Percentiles rank a stretch among this genome's conserved stretches.
These are phyloP conservation scores for Russula olivacea DNA, from an alignment of 768 basidiomycete species.

Conservation along the genomic window DNA sequence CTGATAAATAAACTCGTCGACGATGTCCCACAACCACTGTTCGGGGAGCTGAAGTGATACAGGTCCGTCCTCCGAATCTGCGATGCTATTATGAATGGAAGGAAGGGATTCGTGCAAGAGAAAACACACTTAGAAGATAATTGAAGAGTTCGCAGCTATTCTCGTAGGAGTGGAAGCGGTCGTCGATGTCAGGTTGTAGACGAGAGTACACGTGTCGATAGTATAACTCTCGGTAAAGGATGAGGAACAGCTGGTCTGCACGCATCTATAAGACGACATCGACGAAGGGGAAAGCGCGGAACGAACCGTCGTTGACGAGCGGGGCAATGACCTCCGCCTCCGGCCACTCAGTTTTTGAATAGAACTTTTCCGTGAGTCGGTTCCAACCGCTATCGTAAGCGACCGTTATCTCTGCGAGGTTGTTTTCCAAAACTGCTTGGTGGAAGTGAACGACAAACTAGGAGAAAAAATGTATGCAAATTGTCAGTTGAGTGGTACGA, in stretches of 20 bases:
- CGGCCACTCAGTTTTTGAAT: conserved; percentile 92
- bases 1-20: conserved; percentile 97
- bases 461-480: not conserved
- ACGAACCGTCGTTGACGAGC: conserved; percentile 84
- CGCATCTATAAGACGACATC: not conserved
- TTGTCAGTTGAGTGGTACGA: not conserved
- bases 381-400: conserved; percentile 99
- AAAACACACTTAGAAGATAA: conserved; percentile 78
- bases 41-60: conserved; percentile 91
- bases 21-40: conserved; percentile 98
- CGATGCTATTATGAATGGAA: not conserved
- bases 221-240: conserved; percentile 93
- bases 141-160: conserved; percentile 99
- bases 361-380: conserved; percentile 93
- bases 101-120: not conserved
- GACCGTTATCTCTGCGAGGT: conserved; percentile 82
- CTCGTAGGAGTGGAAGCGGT: conserved; percentile 96
- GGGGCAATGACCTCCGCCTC: conserved; percentile 95
- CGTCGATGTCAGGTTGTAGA: conserved; percentile 91
- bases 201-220: conserved; percentile 96
- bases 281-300: not conserved
- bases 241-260: conserved; percentile 88
- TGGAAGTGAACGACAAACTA: conserved; percentile 96
- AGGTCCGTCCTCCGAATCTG: conserved; percentile 84
- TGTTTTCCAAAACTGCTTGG: conserved; percentile 86